Conservation (phyloP, 2,329 filamentous ascomycete species). For the Epichloe aotearoae region DNA sequence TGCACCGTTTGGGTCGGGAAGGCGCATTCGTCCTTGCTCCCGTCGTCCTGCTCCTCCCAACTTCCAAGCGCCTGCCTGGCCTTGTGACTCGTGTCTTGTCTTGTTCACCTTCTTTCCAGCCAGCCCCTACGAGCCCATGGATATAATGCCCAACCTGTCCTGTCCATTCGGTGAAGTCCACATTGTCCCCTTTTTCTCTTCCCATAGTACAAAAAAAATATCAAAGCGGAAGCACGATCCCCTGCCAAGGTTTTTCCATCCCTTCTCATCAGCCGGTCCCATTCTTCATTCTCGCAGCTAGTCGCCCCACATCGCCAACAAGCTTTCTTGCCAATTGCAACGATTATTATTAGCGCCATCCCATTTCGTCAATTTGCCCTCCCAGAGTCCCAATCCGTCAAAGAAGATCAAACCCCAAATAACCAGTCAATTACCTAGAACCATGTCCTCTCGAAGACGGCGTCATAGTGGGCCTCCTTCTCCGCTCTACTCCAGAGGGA, state of each 20-base stretch:
- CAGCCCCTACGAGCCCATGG: background rate
- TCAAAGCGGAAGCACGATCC: background rate
- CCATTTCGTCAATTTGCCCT: background rate
- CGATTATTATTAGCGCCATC: background rate
- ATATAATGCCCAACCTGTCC: background rate
- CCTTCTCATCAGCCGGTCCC: background rate
- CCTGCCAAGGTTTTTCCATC: background rate
- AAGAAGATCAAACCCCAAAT: background rate
- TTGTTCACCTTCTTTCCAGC: background rate
- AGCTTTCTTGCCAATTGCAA: background rate
- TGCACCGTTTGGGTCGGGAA: background rate
- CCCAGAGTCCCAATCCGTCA: background rate
- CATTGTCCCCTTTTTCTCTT: background rate
- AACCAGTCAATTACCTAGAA: background rate
- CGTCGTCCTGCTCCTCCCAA: too few relatives aligned
- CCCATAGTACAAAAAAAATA: too few relatives aligned
- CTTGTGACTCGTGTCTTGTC: too few relatives aligned
- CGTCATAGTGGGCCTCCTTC: constrained; percentile 1
- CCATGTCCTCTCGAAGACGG: constrained; percentile 1
- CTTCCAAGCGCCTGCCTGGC: background rate
- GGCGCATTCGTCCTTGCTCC: background rate
- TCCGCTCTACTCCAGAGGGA: background rate
- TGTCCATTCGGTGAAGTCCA: background rate
- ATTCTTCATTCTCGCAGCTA: background rate
- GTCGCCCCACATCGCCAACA: background rate